Percentiles rank a stretch among this genome's conserved stretches.
These are phyloP conservation scores for Rhizopus sp. DNA, from an alignment of 371 early-diverging fungal genomes.

Conservation along the genomic window DNA sequence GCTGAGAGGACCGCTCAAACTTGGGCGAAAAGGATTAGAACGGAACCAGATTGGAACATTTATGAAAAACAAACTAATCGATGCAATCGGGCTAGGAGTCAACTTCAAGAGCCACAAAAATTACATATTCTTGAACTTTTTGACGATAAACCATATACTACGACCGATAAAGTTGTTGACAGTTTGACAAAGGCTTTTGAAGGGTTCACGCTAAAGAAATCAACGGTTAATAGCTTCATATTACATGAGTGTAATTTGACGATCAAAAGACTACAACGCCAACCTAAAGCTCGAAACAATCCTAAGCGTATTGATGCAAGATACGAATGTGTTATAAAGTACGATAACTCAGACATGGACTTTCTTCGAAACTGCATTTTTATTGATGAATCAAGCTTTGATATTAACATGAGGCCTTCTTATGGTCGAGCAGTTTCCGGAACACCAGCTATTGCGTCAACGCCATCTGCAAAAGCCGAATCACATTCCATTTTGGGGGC, in stretches of 20 bases:
- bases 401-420: neutral
- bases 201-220: constrained; percentile 4
- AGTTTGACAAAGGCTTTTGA: constrained; percentile 7
- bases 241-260: constrained; percentile 7
- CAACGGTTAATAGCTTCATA: constrained; percentile 3
- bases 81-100: neutral
- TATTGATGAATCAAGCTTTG: neutral
- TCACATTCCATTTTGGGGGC: constrained; percentile 12
- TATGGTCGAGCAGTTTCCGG: neutral
- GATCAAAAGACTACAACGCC: neutral
- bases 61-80: constrained; percentile 11
- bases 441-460: neutral
- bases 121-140: constrained; percentile 5
- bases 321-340: constrained; percentile 13
- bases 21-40: constrained; percentile 5
- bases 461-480: neutral
- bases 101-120: constrained; percentile 4
- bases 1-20: neutral
- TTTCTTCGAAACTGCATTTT: constrained; percentile 14
- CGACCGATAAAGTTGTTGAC: constrained; percentile 1
- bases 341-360: constrained; percentile 7
- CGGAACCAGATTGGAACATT: constrained; percentile 10
- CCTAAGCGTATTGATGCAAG: constrained; percentile 2
- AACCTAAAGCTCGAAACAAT: constrained; percentile 8
- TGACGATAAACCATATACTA: constrained; percentile 4